Evolutionary conservation across 768 basidiomycete genomes (phyloP), one percentile per base, ranked within the genome.

Genomic region (Paxillus rubicundulus): DNA sequence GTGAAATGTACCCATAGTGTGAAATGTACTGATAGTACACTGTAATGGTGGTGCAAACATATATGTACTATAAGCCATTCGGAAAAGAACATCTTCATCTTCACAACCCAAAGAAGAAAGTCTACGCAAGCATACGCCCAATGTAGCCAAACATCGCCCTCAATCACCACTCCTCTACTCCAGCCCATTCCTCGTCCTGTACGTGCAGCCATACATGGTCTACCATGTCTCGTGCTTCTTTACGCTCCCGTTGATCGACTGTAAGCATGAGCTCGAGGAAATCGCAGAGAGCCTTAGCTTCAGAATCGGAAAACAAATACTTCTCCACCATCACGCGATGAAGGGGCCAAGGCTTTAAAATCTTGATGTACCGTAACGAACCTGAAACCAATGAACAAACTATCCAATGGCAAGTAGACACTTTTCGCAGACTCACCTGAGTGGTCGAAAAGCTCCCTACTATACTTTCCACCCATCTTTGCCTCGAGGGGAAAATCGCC

Each of bases 321-420:
- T 95, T 96, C 76, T 97, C 92, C 45, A 75, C 77, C 83, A 97
- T 88, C 58, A 96, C 92, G 20, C 85, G 82, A 58, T 80, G 75
- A 47, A 96, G 74, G 9, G 92, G 86, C 89, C 89, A 91, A 3
- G 83, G 82, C 68, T 88, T 90, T 59, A 92, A 70, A 20, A 80
- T 81, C 54, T 75, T 76, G 66, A 91, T 90, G 67, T 87, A 87
- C 32, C 90, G 82, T 51, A 91, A 72, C 21, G 76, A 70, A 50
- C 89, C 89, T 84, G 62, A 14, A 50, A 56, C 12, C 30, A 5
- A 34, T 62, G 38, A 52, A 52, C 18, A 45, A 53, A 45, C 13
- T 20, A 40, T 38, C 20, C 41, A 17, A 49, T 30, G 44, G 17
- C 18, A 39, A n/a, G 17, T 14, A n/a, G 17, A 14, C 9, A 16